Percentiles rank a stretch among this genome's conserved stretches.
Conservation (phyloP, 2,329 filamentous ascomycete species). For the Aureobasidium sp. region DNA sequence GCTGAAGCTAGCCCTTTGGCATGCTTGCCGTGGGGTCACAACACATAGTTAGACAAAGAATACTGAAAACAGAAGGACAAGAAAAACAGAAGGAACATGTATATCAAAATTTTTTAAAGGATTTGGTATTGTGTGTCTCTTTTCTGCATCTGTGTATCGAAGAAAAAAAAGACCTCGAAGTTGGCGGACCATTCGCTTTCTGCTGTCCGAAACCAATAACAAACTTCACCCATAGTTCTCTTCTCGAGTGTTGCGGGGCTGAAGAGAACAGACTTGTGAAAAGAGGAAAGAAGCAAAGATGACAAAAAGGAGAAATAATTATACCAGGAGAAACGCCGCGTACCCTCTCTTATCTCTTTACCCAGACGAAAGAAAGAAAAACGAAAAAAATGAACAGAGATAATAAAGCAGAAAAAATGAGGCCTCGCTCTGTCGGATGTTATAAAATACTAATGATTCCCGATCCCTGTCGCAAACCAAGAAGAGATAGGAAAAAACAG, state of each 20-base stretch:
- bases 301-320: neutral
- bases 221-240: neutral
- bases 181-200: too few species aligned
- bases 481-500: neutral
- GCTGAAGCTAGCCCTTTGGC: too few species aligned
- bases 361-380: neutral
- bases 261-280: neutral
- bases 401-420: neutral
- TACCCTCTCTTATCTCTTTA: neutral
- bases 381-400: neutral
- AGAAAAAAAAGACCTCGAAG: too few species aligned
- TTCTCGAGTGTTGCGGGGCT: too few species aligned
- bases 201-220: too few species aligned
- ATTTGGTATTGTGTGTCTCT: too few species aligned
- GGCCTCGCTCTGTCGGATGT: conserved; percentile 1
- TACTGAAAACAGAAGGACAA: too few species aligned
- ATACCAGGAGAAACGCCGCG: neutral
- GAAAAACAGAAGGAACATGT: too few species aligned
- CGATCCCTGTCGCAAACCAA: conserved; percentile 2
- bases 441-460: neutral
- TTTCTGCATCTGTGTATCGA: too few species aligned
- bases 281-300: neutral
- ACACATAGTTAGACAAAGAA: too few species aligned
- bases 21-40: too few species aligned
- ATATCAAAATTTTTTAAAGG: too few species aligned